These are phyloP conservation scores for Alnus rubra DNA, from an alignment of 306 rosid species.

Conservation along the genomic window DNA sequence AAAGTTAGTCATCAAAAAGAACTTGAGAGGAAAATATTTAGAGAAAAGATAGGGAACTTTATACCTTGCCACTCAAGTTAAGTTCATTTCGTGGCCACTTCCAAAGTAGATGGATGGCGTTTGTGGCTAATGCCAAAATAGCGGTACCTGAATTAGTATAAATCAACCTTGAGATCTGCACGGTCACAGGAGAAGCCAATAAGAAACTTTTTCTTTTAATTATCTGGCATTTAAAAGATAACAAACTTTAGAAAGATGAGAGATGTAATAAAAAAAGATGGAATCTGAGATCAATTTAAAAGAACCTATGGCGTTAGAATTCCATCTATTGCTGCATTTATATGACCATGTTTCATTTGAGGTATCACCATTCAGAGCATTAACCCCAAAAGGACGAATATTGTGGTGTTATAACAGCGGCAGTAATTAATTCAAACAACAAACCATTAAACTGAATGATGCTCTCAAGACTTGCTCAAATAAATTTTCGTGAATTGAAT, in stretches of 20 bases:
- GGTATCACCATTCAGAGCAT: no score
- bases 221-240: neutral
- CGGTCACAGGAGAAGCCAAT: constrained; percentile 15
- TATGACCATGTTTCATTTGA: neutral
- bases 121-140: constrained; percentile 57
- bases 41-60: neutral
- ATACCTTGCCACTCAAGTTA: constrained; percentile 47
- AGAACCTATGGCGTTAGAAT: neutral
- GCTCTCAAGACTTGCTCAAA: neutral
- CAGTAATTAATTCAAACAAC: neutral
- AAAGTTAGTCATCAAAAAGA: neutral
- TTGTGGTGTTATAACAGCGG: no score
- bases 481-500: neutral
- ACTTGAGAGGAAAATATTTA: neutral
- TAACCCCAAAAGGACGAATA: no score
- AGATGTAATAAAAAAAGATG: neutral
- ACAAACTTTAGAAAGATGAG: neutral
- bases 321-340: neutral
- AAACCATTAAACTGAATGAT: neutral
- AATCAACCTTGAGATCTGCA: constrained; percentile 60
- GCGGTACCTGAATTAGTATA: constrained; percentile 61
- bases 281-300: neutral
- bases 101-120: constrained; percentile 61
- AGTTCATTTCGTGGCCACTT: constrained; percentile 57
- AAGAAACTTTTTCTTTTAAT: neutral